Evolutionary conservation across 1,284 basidiomycete genomes (phyloP).

Genomic region (Trametes sp.): DNA sequence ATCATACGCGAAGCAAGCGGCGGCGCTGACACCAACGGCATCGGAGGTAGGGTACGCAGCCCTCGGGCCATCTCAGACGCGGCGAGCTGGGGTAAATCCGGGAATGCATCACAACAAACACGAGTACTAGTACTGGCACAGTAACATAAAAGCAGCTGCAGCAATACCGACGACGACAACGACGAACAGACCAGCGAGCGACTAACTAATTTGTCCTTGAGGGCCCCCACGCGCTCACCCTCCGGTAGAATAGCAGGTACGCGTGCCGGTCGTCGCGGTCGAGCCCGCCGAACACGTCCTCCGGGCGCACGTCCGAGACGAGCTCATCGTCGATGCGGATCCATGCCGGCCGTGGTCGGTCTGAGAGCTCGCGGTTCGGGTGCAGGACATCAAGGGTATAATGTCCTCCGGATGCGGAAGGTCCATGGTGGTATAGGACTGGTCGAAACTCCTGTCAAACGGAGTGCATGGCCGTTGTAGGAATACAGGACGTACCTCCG

Average conservation of each 20-base stretch:
- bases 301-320: slow-evolving; percentile 79
- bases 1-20: not conserved
- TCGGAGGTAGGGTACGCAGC: not conserved
- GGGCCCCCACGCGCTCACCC: slow-evolving; percentile 42
- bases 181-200: slow-evolving; percentile 3
- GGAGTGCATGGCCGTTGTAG: not conserved
- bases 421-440: slow-evolving; percentile 96
- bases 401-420: slow-evolving; percentile 91
- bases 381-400: slow-evolving; percentile 94
- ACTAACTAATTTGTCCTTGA: slow-evolving; percentile 36
- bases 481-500: slow-evolving; percentile 67
- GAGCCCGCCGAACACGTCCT: slow-evolving; percentile 76
- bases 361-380: slow-evolving; percentile 66
- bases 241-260: slow-evolving; percentile 89
- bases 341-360: slow-evolving; percentile 71
- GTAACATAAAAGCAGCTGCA: slow-evolving; percentile 30
- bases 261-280: slow-evolving; percentile 78
- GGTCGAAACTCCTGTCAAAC: slow-evolving; percentile 8
- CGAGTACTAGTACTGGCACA: slow-evolving; percentile 34
- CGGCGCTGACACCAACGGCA: not conserved
- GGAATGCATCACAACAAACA: slow-evolving; percentile 24
- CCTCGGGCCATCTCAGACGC: not conserved
- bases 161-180: slow-evolving; percentile 22
- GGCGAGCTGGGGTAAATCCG: slow-evolving; percentile 14
- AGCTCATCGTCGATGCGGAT: slow-evolving; percentile 94